These are phyloP conservation scores for Detonula confervacea DNA, from an alignment of 352 stramenopile species.

Conservation along the genomic window DNA sequence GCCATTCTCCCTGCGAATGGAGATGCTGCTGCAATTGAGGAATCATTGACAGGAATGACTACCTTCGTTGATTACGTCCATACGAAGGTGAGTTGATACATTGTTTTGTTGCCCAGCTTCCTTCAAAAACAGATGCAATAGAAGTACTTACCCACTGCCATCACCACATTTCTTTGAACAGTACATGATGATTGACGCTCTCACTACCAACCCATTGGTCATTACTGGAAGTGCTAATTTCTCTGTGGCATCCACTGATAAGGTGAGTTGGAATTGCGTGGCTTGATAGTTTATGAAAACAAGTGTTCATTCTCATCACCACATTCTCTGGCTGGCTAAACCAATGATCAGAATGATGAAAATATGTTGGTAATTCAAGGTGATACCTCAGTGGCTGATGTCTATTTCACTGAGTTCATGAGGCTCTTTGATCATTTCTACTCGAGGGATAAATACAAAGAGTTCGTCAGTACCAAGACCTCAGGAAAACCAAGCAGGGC, in stretches of 20 bases:
- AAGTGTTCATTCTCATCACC: not conserved
- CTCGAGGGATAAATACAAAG: slow-evolving; percentile 34
- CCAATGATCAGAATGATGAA: slow-evolving; percentile 49
- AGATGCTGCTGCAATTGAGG: slow-evolving; percentile 12
- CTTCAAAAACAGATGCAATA: no score
- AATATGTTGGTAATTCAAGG: slow-evolving; percentile 54
- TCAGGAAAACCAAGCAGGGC: not conserved
- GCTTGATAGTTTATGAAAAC: not conserved
- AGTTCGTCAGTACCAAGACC: slow-evolving; percentile 5
- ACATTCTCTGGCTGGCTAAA: no score
- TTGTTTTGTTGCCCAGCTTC: no score
- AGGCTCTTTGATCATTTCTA: slow-evolving; percentile 57
- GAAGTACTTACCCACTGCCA: no score
- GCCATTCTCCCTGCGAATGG: slow-evolving; percentile 22
- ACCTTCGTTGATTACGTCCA: slow-evolving; percentile 53
- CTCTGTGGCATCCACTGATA: slow-evolving; percentile 34
- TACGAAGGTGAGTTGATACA: slow-evolving; percentile 13
- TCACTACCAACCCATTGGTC: slow-evolving; percentile 39
- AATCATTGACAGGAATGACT: slow-evolving; percentile 46
- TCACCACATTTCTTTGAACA: no score
- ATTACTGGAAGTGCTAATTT: slow-evolving; percentile 54
- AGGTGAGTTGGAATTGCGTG: slow-evolving; percentile 6
- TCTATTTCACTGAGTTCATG: slow-evolving; percentile 59
- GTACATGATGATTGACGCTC: slow-evolving; percentile 49
- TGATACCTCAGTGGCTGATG: slow-evolving; percentile 40